Evolutionary conservation across 352 stramenopile genomes (phyloP), one percentile per base, ranked within the genome.

Genomic region (Globisporangium alternatum): DNA sequence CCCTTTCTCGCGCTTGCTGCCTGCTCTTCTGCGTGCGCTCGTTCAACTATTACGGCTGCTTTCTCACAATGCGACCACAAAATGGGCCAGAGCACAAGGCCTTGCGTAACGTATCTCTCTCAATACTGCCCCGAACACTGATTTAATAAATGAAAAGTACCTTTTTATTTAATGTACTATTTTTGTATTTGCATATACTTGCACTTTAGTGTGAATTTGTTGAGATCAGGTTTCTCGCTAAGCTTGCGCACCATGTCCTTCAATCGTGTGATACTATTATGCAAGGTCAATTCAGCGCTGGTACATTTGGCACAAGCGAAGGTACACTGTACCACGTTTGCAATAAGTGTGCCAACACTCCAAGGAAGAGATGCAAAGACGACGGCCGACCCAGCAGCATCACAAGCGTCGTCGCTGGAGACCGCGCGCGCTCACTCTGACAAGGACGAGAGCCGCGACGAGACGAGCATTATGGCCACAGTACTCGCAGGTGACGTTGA

Each of bases 11-110:
- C 25, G 47, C 25, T 19, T 25, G 54, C 15, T 47, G 17, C 58
- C 15, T 55, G 31, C 53, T 64, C 35, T 35, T 54, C 25, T 44
- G 22, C 57, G 13, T 37, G 25, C 31, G 22, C 19, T 30, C 44
- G 13, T 33, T 47, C 35, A 41, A 41, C 22, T 39, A 28, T 19
- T 33, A 13, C 21, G 39, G 30, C 22, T 28, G 13, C 31, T 55
- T 55, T 37, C 19, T 51, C 28, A 64, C 58, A 55, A 64, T 48
- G 48, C 48, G 58, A 64, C 58, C 47, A 64, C 45, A 62, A 28
- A 28, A 28, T 28, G 25, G 35, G 35, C 35, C 35, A 41, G 31
- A 60, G 25, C 22, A 21, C 12, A 13, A 55, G 48, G 35, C 35
- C 35, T 15, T 15, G 35, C 35, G 35, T 41, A 41, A 17, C 9